Evolutionary conservation across 2,329 filamentous ascomycete species (phyloP).

Genomic region (Diaporthe helianthi): DNA sequence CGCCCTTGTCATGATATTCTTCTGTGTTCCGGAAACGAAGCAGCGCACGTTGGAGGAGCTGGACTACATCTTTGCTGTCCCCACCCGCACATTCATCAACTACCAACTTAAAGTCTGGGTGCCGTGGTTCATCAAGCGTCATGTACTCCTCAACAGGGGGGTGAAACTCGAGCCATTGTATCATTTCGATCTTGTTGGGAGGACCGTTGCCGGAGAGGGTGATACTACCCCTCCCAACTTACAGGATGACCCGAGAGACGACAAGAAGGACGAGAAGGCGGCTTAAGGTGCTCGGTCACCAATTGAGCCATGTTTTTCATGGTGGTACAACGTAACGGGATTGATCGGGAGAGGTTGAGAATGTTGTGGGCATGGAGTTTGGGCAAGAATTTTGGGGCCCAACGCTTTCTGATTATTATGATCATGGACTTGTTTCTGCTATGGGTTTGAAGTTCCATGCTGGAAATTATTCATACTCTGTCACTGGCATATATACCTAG

Average conservation of each 20-base stretch:
- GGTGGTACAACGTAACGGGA: not conserved
- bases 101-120: conserved; percentile 64
- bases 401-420: not conserved
- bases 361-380: not conserved
- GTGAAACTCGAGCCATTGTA: conserved; percentile 52
- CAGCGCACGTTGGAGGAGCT: conserved; percentile 59
- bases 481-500: not conserved
- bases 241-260: not conserved
- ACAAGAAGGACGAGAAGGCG: not conserved
- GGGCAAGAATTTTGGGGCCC: not conserved
- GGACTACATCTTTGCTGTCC: conserved; percentile 67
- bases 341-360: not conserved
- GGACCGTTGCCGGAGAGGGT: conserved; percentile 14
- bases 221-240: conserved; percentile 17
- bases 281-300: not conserved
- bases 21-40: conserved; percentile 65
- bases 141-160: conserved; percentile 57
- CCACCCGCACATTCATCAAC: conserved; percentile 61
- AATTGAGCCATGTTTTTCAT: not conserved
- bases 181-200: conserved; percentile 42
- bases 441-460: not conserved
- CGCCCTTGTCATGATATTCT: conserved; percentile 63
- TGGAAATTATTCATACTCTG: not conserved
- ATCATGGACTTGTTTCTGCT: not conserved
- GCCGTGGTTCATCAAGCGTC: conserved; percentile 67